A percentile compares a stretch with the other conserved stretches of the same genome.
Conservation (phyloP, 1,139 yeast species). For the Scheffersomyces cryptocercus region DNA sequence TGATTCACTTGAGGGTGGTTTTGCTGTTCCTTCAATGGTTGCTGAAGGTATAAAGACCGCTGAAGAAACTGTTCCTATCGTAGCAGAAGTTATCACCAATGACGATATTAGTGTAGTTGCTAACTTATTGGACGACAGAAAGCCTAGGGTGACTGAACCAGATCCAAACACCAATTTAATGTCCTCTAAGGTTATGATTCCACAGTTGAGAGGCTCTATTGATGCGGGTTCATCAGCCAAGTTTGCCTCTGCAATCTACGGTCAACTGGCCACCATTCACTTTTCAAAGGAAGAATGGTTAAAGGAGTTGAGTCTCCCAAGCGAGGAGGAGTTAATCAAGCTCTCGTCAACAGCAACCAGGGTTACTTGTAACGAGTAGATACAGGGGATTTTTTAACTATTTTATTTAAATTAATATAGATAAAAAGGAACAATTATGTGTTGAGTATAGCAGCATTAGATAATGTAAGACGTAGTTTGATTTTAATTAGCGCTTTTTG, state of each 20-base stretch:
- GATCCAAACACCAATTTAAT: slow-evolving; percentile 26
- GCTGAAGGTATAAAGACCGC: background rate
- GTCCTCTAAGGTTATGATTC: slow-evolving; percentile 11
- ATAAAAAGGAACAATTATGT: background rate
- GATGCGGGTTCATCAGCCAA: slow-evolving; percentile 5
- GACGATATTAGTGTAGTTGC: slow-evolving; percentile 11
- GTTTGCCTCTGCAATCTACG: slow-evolving; percentile 7
- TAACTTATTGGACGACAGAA: slow-evolving; percentile 8
- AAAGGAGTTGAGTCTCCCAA: slow-evolving; percentile 2
- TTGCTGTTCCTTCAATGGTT: slow-evolving; percentile 4
- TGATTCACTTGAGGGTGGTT: slow-evolving; percentile 22
- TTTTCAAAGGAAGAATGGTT: slow-evolving; percentile 5
- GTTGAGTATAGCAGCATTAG: no score
- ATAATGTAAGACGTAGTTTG: no score
- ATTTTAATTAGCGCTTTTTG: no score
- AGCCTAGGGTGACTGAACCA: slow-evolving; percentile 14
- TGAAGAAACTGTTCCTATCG: slow-evolving; percentile 5
- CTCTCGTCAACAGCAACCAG: slow-evolving; percentile 3
- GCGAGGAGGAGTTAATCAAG: slow-evolving; percentile 2
- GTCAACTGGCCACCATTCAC: slow-evolving; percentile 1
- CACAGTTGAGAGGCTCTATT: slow-evolving; percentile 8
- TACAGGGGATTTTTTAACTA: background rate
- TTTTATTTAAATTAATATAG: background rate
- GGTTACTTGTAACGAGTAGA: slow-evolving; percentile 5
- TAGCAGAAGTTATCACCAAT: slow-evolving; percentile 3